These are phyloP conservation scores for Linum tenue DNA, from an alignment of 345 rosid genomes.

Conservation along the genomic window DNA sequence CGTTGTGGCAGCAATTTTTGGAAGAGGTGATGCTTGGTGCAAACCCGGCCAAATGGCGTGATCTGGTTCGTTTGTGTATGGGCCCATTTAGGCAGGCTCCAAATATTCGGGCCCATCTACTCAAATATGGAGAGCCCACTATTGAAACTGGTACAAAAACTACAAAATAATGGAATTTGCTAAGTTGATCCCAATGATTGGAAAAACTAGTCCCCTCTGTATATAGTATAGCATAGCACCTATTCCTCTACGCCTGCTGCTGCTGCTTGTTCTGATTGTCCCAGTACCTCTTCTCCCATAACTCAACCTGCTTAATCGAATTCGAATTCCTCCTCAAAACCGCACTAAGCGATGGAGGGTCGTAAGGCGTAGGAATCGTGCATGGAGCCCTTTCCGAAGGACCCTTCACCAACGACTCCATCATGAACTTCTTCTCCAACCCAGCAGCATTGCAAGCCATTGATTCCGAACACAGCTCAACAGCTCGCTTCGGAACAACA, in stretches of 20 bases:
- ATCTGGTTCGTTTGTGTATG: background rate
- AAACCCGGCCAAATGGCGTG: background rate
- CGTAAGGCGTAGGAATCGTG: conserved; percentile 49
- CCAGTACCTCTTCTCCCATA: conserved; percentile 42
- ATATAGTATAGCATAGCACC: background rate
- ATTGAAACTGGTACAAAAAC: background rate
- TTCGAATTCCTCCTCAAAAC: conserved; percentile 28
- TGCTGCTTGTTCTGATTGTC: conserved; percentile 28
- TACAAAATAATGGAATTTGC: background rate
- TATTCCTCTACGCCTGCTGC: background rate
- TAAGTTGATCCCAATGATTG: background rate
- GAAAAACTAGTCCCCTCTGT: background rate
- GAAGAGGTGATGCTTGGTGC: background rate
- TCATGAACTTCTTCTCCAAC: conserved; percentile 42
- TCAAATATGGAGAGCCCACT: background rate
- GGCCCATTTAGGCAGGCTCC: background rate
- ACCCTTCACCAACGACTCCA: conserved; percentile 51
- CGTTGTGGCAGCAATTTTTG: background rate
- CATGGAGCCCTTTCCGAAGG: conserved; percentile 56
- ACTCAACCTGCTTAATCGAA: conserved; percentile 35
- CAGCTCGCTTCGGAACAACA: conserved; percentile 32
- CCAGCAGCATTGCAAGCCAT: conserved; percentile 53
- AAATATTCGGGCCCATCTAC: background rate
- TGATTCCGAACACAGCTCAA: conserved; percentile 44
- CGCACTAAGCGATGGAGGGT: conserved; percentile 33